phyloP scores from a whole-genome alignment of 1,139 yeast species.

The Candida sp. region DNA sequence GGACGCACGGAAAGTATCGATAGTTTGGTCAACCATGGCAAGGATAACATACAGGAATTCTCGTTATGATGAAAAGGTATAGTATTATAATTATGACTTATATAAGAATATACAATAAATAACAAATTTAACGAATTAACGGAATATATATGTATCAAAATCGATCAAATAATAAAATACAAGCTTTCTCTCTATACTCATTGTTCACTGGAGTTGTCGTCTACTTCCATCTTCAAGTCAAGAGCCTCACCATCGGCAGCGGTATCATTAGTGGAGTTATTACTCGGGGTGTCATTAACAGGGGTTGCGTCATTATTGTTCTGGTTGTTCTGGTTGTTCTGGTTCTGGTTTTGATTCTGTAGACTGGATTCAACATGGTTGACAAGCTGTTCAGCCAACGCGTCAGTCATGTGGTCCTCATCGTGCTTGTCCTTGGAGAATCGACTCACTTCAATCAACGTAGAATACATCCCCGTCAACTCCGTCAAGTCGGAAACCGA shows the following conservation, averaged over 20 bases:
- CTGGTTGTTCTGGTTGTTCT: no score
- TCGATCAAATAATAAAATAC: background rate
- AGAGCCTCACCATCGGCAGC: background rate
- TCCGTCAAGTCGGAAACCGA: slow-evolving; percentile 52
- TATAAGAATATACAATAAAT: slow-evolving; percentile 1
- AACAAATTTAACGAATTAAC: background rate
- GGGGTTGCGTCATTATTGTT: background rate
- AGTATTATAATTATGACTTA: background rate
- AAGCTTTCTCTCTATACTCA: background rate
- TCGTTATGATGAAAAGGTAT: slow-evolving; percentile 8
- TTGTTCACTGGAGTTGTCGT: background rate
- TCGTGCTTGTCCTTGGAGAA: background rate
- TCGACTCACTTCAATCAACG: slow-evolving; percentile 50
- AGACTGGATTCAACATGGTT: background rate
- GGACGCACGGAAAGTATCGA: slow-evolving; percentile 25
- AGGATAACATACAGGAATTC: slow-evolving; percentile 41
- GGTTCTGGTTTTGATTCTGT: no score
- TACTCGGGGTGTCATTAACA: background rate
- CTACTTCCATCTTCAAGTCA: background rate
- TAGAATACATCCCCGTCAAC: slow-evolving; percentile 47
- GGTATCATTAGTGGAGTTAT: background rate
- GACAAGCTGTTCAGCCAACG: background rate
- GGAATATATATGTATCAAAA: background rate
- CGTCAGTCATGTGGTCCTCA: background rate
- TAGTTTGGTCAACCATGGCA: slow-evolving; percentile 29